phyloP scores from a whole-genome alignment of 352 stramenopile species.

The Phytopythium oedochilum region DNA sequence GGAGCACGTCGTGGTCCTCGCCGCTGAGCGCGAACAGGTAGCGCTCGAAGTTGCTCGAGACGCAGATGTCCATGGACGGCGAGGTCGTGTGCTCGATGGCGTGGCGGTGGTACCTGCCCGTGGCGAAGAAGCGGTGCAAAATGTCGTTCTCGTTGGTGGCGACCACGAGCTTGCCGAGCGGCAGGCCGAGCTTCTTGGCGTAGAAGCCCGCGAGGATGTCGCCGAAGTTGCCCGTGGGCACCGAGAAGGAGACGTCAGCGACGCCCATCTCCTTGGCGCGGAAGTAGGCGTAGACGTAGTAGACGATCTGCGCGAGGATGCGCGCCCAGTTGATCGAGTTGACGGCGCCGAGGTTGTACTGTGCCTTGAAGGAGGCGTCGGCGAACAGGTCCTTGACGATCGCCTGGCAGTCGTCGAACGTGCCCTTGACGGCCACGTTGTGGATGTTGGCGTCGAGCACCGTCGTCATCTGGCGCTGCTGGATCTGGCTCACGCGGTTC shows the following conservation, averaged over 20 bases:
- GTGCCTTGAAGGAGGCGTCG: slow-evolving; percentile 90
- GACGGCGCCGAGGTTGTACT: slow-evolving; percentile 94
- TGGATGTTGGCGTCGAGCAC: slow-evolving; percentile 98
- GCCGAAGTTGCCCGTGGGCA: slow-evolving; percentile 99
- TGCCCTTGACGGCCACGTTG: slow-evolving; percentile 93
- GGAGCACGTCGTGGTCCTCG: slow-evolving; percentile 89
- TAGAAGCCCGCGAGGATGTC: slow-evolving; percentile 99
- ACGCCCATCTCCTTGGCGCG: slow-evolving; percentile 67
- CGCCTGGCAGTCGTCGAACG: slow-evolving; percentile 99
- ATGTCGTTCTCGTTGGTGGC: slow-evolving; percentile 99
- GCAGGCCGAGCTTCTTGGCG: slow-evolving; percentile 90
- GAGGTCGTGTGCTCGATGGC: slow-evolving; percentile 93
- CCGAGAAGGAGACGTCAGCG: slow-evolving; percentile 90
- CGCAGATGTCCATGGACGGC: slow-evolving; percentile 99
- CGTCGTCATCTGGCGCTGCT: slow-evolving; percentile 99
- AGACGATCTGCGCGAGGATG: slow-evolving; percentile 98
- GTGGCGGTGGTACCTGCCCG: slow-evolving; percentile 94
- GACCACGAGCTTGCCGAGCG: slow-evolving; percentile 95
- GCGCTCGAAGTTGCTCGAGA: slow-evolving; percentile 99
- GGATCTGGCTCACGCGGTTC: slow-evolving; percentile 94
- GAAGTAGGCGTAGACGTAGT: slow-evolving; percentile 99
- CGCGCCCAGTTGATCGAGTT: slow-evolving; percentile 99
- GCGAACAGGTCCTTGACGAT: slow-evolving; percentile 99
- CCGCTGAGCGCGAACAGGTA: slow-evolving; percentile 96
- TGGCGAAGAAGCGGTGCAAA: slow-evolving; percentile 97